phyloP scores from a whole-genome alignment of 176 grass and related monocot genomes.

The Miscanthus lutarioriparius region DNA sequence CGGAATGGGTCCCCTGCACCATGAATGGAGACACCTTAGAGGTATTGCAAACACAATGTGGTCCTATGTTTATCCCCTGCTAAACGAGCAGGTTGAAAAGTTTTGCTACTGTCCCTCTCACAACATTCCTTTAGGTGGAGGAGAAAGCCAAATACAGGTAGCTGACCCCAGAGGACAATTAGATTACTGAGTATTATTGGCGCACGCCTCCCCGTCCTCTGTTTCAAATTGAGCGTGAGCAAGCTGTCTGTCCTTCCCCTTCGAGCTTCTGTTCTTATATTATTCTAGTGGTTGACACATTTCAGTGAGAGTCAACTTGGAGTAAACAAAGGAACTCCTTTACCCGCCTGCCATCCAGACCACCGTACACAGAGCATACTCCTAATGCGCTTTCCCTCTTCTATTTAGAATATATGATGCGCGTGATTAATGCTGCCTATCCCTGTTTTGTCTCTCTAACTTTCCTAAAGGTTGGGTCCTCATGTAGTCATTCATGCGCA shows the following conservation, averaged over 20 bases:
- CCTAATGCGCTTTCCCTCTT: conserved; percentile 30
- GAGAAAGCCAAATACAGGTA: conserved; percentile 37
- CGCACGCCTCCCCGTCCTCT: too few species aligned
- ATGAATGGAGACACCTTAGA: conserved; percentile 31
- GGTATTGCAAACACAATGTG: conserved; percentile 15
- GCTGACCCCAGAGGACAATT: conserved; percentile 28
- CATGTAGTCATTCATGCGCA: conserved; percentile 36
- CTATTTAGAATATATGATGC: conserved; percentile 42
- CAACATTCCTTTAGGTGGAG: conserved; percentile 50
- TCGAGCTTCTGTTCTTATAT: conserved; percentile 42
- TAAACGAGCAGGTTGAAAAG: conserved; percentile 34
- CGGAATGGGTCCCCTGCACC: conserved; percentile 44
- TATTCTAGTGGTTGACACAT: conserved; percentile 68
- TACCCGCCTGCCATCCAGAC: conserved; percentile 36
- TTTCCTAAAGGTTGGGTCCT: conserved; percentile 46
- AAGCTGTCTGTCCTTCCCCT: conserved; percentile 46
- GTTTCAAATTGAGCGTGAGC: conserved; percentile 38
- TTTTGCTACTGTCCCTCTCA: conserved; percentile 41
- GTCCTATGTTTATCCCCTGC: conserved; percentile 31
- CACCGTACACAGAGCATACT: conserved; percentile 26
- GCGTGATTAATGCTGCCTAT: conserved; percentile 65
- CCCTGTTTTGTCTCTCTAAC: conserved; percentile 51
- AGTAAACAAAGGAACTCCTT: conserved; percentile 35
- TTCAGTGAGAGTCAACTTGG: conserved; percentile 45
- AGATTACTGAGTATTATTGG: conserved; percentile 30